Percentiles rank a stretch among this genome's conserved stretches.
Evolutionary conservation across 495 filamentous ascomycete genomes (phyloP).

Genomic region (Xeromyces bisporus): DNA sequence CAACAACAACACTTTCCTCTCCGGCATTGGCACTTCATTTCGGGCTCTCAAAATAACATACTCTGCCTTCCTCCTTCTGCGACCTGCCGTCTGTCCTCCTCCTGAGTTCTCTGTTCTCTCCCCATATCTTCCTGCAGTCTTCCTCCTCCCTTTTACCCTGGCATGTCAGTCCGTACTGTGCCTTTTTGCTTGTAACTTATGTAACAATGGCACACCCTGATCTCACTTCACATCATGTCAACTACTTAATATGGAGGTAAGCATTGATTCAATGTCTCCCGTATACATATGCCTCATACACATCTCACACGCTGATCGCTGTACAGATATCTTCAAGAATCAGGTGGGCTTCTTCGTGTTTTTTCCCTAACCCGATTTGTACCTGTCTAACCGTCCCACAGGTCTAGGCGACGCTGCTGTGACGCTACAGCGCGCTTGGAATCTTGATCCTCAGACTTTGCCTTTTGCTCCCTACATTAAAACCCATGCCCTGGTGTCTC

Average conservation of each 20-base stretch:
- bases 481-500: conserved; percentile 53
- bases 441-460: conserved; percentile 53
- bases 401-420: conserved; percentile 53
- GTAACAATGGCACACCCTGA: conserved; percentile 34
- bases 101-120: background rate
- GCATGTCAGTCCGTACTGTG: conserved; percentile 20
- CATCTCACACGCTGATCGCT: background rate
- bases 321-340: conserved; percentile 71
- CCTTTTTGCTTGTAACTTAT: conserved; percentile 22
- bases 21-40: too few species aligned
- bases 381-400: conserved; percentile 16
- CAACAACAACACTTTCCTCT: too few species aligned
- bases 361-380: conserved; percentile 14
- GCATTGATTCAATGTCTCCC: conserved; percentile 21
- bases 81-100: conserved; percentile 1
- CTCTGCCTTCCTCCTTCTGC: conserved; percentile 4
- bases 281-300: background rate
- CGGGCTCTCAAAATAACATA: background rate
- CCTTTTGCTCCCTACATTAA: conserved; percentile 62
- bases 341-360: conserved; percentile 42
- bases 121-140: conserved; percentile 1
- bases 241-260: conserved; percentile 97
- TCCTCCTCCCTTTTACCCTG: conserved; percentile 13
- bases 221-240: conserved; percentile 84
- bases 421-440: conserved; percentile 70